Conservation (phyloP, 176 grass and related monocot genomes). For the Phoenix dactylifera region DNA sequence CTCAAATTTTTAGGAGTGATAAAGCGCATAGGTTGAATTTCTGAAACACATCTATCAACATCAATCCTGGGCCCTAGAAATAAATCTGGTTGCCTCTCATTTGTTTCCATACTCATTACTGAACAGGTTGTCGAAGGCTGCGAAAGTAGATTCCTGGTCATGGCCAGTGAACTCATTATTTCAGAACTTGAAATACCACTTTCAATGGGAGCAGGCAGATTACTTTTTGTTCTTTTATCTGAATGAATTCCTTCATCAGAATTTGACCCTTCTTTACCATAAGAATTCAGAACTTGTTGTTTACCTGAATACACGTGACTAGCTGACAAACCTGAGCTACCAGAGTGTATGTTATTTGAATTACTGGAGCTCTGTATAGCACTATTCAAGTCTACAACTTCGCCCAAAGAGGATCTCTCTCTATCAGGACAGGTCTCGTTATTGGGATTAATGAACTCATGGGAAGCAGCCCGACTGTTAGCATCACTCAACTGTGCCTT, state of each 20-base stretch:
- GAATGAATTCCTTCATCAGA: constrained; percentile 13
- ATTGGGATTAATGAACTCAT: no score
- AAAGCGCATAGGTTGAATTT: constrained; percentile 18
- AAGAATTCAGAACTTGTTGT: constrained; percentile 14
- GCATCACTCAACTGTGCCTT: constrained; percentile 9
- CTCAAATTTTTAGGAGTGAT: constrained; percentile 31
- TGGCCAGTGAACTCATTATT: constrained; percentile 1
- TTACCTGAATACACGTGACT: constrained; percentile 17
- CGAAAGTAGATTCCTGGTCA: constrained; percentile 23
- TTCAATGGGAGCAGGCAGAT: constrained; percentile 8
- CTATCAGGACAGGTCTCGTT: background rate
- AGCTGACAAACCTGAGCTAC: constrained; percentile 23
- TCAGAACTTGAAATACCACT: constrained; percentile 17
- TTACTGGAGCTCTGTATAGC: constrained; percentile 16
- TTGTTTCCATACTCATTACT: background rate
- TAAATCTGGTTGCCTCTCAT: background rate
- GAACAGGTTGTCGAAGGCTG: constrained; percentile 8
- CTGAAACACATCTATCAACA: constrained; percentile 2
- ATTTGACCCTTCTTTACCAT: constrained; percentile 19
- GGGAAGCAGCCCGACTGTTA: constrained; percentile 1
- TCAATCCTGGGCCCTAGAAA: background rate
- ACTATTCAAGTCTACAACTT: constrained; percentile 41
- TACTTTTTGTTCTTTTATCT: constrained; percentile 16
- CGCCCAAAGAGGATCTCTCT: constrained; percentile 16
- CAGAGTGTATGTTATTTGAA: constrained; percentile 18